Conservation (phyloP, 176 grass and related monocot species). For the Hordeum marinum region DNA sequence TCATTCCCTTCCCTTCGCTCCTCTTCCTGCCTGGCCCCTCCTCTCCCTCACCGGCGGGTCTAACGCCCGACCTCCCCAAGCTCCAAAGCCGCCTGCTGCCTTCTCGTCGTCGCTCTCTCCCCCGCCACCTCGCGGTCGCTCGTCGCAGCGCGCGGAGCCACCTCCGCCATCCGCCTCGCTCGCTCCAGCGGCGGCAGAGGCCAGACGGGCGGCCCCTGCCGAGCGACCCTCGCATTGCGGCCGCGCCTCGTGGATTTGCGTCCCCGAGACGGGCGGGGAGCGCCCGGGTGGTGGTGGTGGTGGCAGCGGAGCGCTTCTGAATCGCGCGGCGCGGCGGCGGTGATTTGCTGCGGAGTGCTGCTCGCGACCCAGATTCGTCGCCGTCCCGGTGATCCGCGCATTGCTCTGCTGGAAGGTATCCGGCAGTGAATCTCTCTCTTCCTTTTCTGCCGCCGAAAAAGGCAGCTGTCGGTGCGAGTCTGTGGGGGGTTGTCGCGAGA, state of each 20-base stretch:
- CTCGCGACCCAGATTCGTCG: background rate
- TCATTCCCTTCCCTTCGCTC: background rate
- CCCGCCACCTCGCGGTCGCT: background rate
- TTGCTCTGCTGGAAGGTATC: background rate
- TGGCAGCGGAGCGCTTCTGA: background rate
- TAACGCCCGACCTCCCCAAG: background rate
- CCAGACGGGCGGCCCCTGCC: background rate
- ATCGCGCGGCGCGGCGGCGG: background rate
- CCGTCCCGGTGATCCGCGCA: slow-evolving; percentile 21
- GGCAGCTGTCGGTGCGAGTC: slow-evolving; percentile 25
- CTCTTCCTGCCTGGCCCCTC: background rate
- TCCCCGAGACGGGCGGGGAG: background rate
- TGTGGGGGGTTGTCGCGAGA: slow-evolving; percentile 9
- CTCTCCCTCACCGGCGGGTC: background rate
- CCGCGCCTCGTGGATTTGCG: background rate
- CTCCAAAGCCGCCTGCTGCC: background rate
- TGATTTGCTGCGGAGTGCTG: background rate
- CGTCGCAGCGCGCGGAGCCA: background rate
- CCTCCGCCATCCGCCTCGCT: background rate
- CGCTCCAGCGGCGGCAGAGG: background rate
- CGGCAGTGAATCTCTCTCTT: background rate
- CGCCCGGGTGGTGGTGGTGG: background rate
- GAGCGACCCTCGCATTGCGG: slow-evolving; percentile 3
- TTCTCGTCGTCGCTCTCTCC: background rate
- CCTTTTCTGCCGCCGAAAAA: background rate